These are phyloP conservation scores for Rutstroemia sydowiana DNA, from an alignment of 2,329 filamentous ascomycete genomes.

Conservation along the genomic window DNA sequence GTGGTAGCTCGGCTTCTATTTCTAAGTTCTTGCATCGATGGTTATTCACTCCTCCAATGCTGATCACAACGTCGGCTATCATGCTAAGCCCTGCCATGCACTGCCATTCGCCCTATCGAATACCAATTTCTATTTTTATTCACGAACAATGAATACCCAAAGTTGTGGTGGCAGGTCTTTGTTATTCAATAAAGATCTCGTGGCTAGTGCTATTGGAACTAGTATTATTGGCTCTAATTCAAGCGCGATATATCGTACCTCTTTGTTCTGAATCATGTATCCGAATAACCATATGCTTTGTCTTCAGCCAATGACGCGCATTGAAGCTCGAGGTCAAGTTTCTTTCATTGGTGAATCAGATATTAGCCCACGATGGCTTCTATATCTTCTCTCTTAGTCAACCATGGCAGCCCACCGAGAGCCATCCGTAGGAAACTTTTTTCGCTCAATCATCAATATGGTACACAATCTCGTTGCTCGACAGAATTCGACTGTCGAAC, in stretches of 20 bases:
- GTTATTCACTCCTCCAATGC: no score
- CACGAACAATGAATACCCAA: not conserved
- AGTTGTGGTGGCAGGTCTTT: not conserved
- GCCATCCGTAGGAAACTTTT: not conserved
- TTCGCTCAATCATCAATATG: not conserved
- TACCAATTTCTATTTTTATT: not conserved
- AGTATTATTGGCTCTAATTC: not conserved
- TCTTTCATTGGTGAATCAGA: not conserved
- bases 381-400: not conserved
- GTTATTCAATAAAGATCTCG: not conserved
- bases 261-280: not conserved
- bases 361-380: not conserved
- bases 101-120: no score
- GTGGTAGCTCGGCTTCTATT: no score
- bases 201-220: no score
- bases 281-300: not conserved
- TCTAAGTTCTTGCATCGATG: no score
- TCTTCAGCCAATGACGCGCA: not conserved
- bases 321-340: not conserved
- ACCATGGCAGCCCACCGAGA: not conserved
- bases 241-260: not conserved
- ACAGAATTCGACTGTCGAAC: not conserved
- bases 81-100: no score
- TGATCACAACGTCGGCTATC: not conserved
- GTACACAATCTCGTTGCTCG: not conserved